Percentiles rank a stretch among this genome's conserved stretches.
These are phyloP conservation scores for Beta vulgaris DNA, from an alignment of 148 eudicot genomes.

Conservation along the genomic window DNA sequence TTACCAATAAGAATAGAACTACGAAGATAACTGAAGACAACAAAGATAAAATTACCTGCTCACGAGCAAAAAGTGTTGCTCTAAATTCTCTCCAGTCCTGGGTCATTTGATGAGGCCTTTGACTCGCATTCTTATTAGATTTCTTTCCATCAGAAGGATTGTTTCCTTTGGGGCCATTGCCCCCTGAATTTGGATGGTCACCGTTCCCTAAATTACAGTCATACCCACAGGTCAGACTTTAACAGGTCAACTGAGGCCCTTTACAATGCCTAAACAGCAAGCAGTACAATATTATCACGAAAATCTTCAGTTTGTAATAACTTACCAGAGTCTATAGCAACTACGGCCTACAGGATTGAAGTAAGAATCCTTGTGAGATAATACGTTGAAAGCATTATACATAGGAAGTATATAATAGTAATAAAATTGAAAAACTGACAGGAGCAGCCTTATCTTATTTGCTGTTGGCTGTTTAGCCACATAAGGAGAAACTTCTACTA, in stretches of 20 bases:
- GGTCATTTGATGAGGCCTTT: constrained; percentile 45
- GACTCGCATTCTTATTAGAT: constrained; percentile 44
- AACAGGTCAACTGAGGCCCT: not conserved
- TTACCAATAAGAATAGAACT: not conserved
- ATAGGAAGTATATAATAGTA: too few relatives aligned
- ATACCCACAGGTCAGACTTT: constrained; percentile 11
- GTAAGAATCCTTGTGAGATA: too few relatives aligned
- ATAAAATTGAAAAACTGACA: too few relatives aligned
- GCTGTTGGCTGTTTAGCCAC: too few relatives aligned
- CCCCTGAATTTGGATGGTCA: constrained; percentile 58
- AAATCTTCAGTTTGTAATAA: too few relatives aligned
- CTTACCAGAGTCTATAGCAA: too few relatives aligned
- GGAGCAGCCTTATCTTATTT: too few relatives aligned
- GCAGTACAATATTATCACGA: too few relatives aligned
- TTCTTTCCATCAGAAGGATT: constrained; percentile 56
- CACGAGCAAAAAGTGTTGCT: constrained; percentile 65
- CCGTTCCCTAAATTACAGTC: constrained; percentile 49
- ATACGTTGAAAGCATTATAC: too few relatives aligned
- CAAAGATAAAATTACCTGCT: constrained; percentile 52
- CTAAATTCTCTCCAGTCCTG: constrained; percentile 97
- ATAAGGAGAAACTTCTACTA: too few relatives aligned
- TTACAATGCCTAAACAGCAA: too few relatives aligned
- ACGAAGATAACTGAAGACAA: not conserved
- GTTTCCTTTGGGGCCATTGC: constrained; percentile 60
- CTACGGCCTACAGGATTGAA: too few relatives aligned